Evolutionary conservation across 73 alveolate species (phyloP).

Genomic region (Stentor coeruleus): DNA sequence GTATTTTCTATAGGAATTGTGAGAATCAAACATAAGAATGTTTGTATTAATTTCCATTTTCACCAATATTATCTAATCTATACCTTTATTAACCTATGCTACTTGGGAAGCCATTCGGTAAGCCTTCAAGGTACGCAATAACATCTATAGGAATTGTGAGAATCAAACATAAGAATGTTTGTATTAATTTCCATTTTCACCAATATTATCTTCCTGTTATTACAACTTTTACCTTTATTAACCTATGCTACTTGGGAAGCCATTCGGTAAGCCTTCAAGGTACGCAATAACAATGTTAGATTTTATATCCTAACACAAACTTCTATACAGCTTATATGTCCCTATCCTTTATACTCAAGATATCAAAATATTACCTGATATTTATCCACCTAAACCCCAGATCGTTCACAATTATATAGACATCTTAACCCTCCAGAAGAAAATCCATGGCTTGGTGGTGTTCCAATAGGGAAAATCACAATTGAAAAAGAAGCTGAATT

Average conservation of each 20-base stretch:
- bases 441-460: conserved; percentile 20
- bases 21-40: too few relatives aligned
- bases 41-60: too few relatives aligned
- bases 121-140: not conserved
- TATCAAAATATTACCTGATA: not conserved
- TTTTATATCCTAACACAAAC: not conserved
- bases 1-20: not conserved
- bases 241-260: not conserved
- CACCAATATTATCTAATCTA: too few relatives aligned
- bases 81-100: too few relatives aligned
- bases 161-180: not conserved
- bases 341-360: not conserved
- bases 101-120: not conserved
- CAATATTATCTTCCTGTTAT: not conserved
- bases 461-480: not conserved
- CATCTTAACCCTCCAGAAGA: not conserved
- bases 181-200: not conserved
- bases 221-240: not conserved
- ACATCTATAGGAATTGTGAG: conserved; percentile 11
- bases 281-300: not conserved
- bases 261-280: not conserved
- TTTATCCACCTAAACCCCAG: conserved; percentile 24
- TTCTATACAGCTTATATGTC: not conserved
- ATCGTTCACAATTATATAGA: not conserved
- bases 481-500: not conserved